Evolutionary conservation across 1,284 basidiomycete genomes (phyloP), one percentile per base, ranked within the genome.

Genomic region (Chalciporus piperatoides): DNA sequence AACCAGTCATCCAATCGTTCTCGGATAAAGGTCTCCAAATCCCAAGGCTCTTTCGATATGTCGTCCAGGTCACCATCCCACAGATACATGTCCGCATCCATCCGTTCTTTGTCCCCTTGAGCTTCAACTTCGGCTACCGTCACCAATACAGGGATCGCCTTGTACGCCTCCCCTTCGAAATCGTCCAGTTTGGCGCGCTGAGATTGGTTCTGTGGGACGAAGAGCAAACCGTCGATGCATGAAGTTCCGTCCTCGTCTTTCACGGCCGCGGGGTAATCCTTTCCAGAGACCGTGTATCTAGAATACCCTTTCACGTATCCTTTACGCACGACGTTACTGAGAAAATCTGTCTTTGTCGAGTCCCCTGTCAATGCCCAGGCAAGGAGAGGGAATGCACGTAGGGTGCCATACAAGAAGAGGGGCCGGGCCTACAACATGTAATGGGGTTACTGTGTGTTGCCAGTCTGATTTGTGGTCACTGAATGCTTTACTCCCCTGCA

Each of bases 1-100:
- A 23, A 23, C 21, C 21, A 23, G 4, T 36, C 43, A 10, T 11
- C 23, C 48, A 35, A 41, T 5, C 21, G 21, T 23, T 46, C 48
- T 23, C 17, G 23, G 9, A 40, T 38, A 32, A 49, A 40, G 3
- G 37, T 46, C 30, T 36, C 24, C 5, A 40, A 19, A 23, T 46
- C 32, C 38, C 48, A 47, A 30, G 24, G 2, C 27, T 38, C 38
- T 11, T n/a, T 37, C 40, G 25, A 48, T 6, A 51, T 23, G 1
- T 25, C 35, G 12, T 36, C 38, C 7, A 11, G 44, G 35, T 37
- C 25, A 3, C 35, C 40, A 23, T 33, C 12, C 32, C 44, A 47
- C 1, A 47, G 3, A n/a, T 41, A 47, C 19, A 47, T 24, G 14
- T 49, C 49, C 5, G 44, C 44, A 4, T 47, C 15, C 40, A 43